Conservation (phyloP, 2,329 filamentous ascomycete genomes). For the Spiromastix sp. region DNA sequence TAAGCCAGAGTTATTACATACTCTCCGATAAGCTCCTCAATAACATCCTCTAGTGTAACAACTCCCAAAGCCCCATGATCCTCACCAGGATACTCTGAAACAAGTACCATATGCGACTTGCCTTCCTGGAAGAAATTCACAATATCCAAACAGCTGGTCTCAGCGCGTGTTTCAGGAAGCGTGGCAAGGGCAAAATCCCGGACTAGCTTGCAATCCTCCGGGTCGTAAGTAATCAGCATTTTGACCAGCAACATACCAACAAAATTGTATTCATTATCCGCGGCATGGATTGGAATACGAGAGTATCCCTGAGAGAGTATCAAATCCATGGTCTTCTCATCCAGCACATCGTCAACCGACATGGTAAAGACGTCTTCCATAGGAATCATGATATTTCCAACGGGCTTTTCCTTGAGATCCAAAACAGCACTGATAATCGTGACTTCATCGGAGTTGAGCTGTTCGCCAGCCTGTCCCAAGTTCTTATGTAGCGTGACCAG, state of each 20-base stretch:
- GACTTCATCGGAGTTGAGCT: constrained; percentile 92
- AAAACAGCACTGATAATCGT: constrained; percentile 97
- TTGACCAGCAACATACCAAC: constrained; percentile 97
- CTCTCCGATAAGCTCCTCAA: constrained; percentile 97
- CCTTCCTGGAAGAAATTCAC: constrained; percentile 99
- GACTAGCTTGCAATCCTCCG: constrained; percentile 79
- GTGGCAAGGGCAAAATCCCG: constrained; percentile 88
- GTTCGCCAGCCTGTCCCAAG: constrained; percentile 70
- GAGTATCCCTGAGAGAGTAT: constrained; percentile 93
- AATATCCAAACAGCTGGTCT: constrained; percentile 95
- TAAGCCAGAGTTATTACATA: constrained; percentile 39
- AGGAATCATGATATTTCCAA: constrained; percentile 94
- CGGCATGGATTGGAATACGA: constrained; percentile 84
- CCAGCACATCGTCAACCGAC: constrained; percentile 85
- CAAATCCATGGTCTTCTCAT: constrained; percentile 87
- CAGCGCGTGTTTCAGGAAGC: constrained; percentile 83
- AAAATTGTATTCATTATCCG: constrained; percentile 76
- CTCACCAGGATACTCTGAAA: constrained; percentile 83
- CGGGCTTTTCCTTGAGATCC: constrained; percentile 91
- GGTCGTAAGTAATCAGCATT: constrained; percentile 97
- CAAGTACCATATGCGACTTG: constrained; percentile 96
- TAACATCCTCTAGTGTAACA: constrained; percentile 93
- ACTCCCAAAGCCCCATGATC: constrained; percentile 85
- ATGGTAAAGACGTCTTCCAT: constrained; percentile 97
- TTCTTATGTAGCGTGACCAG: constrained; percentile 82